Evolutionary conservation across 2,329 filamentous ascomycete species (phyloP).

Genomic region (Fusarium equiseti): DNA sequence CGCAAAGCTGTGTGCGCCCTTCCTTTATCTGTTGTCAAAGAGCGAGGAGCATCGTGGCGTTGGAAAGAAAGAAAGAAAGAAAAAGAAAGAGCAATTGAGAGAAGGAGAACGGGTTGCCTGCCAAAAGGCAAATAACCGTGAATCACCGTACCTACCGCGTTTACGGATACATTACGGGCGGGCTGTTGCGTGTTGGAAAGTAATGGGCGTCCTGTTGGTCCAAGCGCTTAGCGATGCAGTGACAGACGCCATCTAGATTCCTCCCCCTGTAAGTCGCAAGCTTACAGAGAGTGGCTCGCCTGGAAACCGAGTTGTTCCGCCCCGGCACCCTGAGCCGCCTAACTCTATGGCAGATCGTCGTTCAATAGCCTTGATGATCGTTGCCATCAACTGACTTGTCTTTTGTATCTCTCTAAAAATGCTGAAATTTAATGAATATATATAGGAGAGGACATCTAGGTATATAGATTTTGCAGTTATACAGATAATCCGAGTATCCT

Average conservation of each 20-base stretch:
- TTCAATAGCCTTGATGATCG: not conserved
- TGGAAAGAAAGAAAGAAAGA: constrained; percentile 9
- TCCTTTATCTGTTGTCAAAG: not conserved
- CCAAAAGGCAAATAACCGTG: constrained; percentile 27
- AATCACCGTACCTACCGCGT: constrained; percentile 1
- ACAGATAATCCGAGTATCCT: not conserved
- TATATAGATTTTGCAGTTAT: not conserved
- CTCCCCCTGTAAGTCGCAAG: not conserved
- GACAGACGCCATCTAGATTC: not conserved
- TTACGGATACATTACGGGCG: constrained; percentile 21
- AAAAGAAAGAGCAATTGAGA: not conserved
- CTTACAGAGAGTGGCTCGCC: not conserved
- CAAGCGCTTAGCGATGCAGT: constrained; percentile 18
- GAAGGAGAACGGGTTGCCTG: constrained; percentile 34
- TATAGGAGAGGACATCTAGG: not conserved
- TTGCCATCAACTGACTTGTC: not conserved
- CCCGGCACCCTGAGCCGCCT: not conserved
- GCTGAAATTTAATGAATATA: not conserved
- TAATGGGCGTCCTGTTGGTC: constrained; percentile 36
- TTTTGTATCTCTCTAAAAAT: not conserved
- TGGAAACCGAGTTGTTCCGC: constrained; percentile 28
- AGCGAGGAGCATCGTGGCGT: not conserved
- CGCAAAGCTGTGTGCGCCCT: not conserved
- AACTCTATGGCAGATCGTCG: not conserved
- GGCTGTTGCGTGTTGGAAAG: constrained; percentile 8